Evolutionary conservation across 1,284 basidiomycete genomes (phyloP).

Genomic region (Vanrija pseudolonga): DNA sequence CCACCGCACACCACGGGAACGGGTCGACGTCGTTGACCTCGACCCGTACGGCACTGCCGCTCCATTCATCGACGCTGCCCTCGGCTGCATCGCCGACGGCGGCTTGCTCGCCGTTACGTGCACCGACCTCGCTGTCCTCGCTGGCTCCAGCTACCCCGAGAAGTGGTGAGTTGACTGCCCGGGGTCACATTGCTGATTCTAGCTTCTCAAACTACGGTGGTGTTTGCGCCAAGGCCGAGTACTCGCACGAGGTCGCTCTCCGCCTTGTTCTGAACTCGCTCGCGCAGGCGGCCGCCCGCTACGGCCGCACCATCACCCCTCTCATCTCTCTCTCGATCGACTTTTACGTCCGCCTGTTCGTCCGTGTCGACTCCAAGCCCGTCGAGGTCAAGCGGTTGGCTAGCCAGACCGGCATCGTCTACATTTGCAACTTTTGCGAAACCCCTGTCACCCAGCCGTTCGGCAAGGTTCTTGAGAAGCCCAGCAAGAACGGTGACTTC

Average conservation of each 20-base stretch:
- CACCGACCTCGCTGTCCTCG: slow-evolving; percentile 90
- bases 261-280: slow-evolving; percentile 83
- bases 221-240: slow-evolving; percentile 85
- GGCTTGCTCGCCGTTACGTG: slow-evolving; percentile 95
- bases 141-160: slow-evolving; percentile 91
- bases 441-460: slow-evolving; percentile 73
- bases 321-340: slow-evolving; percentile 93
- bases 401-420: slow-evolving; percentile 62
- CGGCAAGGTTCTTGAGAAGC: slow-evolving; percentile 62
- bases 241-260: slow-evolving; percentile 87
- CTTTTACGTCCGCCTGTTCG: slow-evolving; percentile 93
- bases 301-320: slow-evolving; percentile 87
- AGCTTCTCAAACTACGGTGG: slow-evolving; percentile 97
- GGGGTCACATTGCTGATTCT: slow-evolving; percentile 6
- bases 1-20: slow-evolving; percentile 66
- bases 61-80: slow-evolving; percentile 93
- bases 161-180: slow-evolving; percentile 67
- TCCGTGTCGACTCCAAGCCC: slow-evolving; percentile 70
- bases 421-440: slow-evolving; percentile 77
- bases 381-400: slow-evolving; percentile 82
- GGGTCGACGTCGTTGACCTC: slow-evolving; percentile 91
- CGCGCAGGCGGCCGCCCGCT: slow-evolving; percentile 80
- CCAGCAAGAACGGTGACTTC: slow-evolving; percentile 50
- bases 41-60: slow-evolving; percentile 98
- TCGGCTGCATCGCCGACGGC: slow-evolving; percentile 84